phyloP scores from a whole-genome alignment of 1,139 yeast genomes.

The Geotrichum reessii region DNA sequence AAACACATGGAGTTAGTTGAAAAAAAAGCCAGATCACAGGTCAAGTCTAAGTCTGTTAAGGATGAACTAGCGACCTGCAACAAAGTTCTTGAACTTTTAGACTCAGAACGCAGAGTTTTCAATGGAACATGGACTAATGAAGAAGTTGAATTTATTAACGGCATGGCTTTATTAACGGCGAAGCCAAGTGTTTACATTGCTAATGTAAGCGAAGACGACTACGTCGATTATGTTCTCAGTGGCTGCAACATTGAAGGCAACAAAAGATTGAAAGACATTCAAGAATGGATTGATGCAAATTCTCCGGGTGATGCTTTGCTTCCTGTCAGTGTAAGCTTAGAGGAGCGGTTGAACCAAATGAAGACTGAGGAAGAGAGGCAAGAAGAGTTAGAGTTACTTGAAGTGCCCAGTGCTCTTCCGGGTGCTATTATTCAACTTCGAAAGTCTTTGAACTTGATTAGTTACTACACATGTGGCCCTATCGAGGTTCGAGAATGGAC shows the following conservation, averaged over 20 bases:
- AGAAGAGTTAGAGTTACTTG: slow-evolving; percentile 72
- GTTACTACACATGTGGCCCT: slow-evolving; percentile 81
- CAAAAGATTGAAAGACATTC: slow-evolving; percentile 43
- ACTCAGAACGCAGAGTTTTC: slow-evolving; percentile 78
- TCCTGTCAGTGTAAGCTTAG: slow-evolving; percentile 80
- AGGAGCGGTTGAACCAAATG: slow-evolving; percentile 76
- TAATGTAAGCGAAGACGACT: slow-evolving; percentile 86
- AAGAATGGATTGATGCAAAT: slow-evolving; percentile 79
- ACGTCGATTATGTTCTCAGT: slow-evolving; percentile 42
- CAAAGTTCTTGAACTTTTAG: slow-evolving; percentile 66
- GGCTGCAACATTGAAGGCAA: slow-evolving; percentile 3
- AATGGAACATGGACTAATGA: slow-evolving; percentile 81
- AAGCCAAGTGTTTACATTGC: slow-evolving; percentile 89
- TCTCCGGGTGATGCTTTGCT: slow-evolving; percentile 85
- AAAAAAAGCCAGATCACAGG: slow-evolving; percentile 22
- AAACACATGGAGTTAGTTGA: slow-evolving; percentile 82
- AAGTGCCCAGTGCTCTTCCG: slow-evolving; percentile 75
- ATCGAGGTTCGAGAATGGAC: slow-evolving; percentile 83
- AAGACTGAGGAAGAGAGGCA: slow-evolving; percentile 69
- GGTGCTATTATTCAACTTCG: slow-evolving; percentile 66
- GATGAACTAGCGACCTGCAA: slow-evolving; percentile 76
- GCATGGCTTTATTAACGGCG: slow-evolving; percentile 77
- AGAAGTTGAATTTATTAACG: slow-evolving; percentile 85
- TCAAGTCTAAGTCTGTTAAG: slow-evolving; percentile 73
- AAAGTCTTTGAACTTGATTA: slow-evolving; percentile 54